Base-by-base conservation (phyloP, 176 grass and related monocot species). In the Eragrostis nindensis region DNA sequence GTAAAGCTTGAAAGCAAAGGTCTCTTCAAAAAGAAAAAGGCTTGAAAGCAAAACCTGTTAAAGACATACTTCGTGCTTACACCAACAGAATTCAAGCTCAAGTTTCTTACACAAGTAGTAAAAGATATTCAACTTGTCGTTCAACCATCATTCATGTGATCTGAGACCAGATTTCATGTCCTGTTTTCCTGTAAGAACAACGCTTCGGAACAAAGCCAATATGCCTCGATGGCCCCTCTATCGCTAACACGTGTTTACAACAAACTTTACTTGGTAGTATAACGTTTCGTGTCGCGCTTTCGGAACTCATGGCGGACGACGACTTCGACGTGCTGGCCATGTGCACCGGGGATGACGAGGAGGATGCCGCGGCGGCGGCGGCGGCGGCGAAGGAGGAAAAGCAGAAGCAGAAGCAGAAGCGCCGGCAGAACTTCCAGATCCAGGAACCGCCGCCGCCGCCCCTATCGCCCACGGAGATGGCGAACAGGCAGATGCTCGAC, bases 21-120 rank as follows among this genome's bases (percentile, higher is more conserved):
- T n/a, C n/a, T n/a, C n/a, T n/a, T n/a, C n/a, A n/a, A n/a, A n/a
- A n/a, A n/a, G n/a, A n/a, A n/a, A n/a, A n/a, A n/a, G n/a, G n/a
- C n/a, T n/a, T n/a, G n/a, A n/a, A 71, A 65, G 87, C 49, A 80
- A 75, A 49, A 76, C 77, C 19, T 71, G 36, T 27, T 26, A 59
- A 86, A 85, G 78, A 63, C 53, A 55, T 84, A 39, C 57, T 89
- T 85, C 72, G 6, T 77, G 65, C 71, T 81, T 62, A 71, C 17
- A 60, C 39, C 26, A 59, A 49, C 66, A 89, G 6, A 15, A 57
- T 84, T 84, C 57, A 68, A 8, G 67, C 40, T 74, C 0, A 82
- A 53, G 24, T 19, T 63, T 44, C 2, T 54, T 25, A 9, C 21
- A 60, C 4, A 13, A 1, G 56, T 44, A 44, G n/a, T n/a, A 44